Evolutionary conservation across 129 eudicot species (phyloP), one percentile per base, ranked within the genome.

Genomic region (Tagetes patula): DNA sequence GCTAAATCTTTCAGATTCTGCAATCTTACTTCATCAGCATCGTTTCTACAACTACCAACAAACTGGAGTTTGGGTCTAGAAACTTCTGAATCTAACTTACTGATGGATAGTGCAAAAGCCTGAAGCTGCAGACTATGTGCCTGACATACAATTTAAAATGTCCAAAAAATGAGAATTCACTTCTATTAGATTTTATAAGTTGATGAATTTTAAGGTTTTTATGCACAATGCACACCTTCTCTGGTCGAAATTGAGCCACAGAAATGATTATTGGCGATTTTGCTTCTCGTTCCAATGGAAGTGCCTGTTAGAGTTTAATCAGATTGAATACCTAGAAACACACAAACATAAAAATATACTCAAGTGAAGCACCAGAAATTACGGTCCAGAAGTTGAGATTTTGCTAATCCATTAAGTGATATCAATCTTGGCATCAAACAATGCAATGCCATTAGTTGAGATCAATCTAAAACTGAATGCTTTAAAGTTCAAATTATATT

Each of bases 211-310:
- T 7, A 65, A 70, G 50, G 64, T 46, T 52, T 69, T 68, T 46
- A 53, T 37, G 32, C 33, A 6, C 86, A 77, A 79, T 75, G 75
- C 84, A 60, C 82, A 90, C 99, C 97, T 94, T 90, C 89, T 94
- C 99, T 72, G 99, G 99, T 81, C 97, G 99, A 79, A 94, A 94
- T 77, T 94, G 99, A 73, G 99, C 91, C 80, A 88, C 99, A 36
- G 97, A 94, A 9, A 94, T 85, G 58, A 94, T 84, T 75, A 62
- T 82, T 56, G 88, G 84, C 3, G 87, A 76, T 8, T 48, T 37
- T 54, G 79, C 33, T 69, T 86, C 74, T 82, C 96, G 90, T 80
- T 90, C 91, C 55, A 94, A 62, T 56, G 99, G 96, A 78, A 94
- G 91, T 76, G 52, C 84, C 99, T 94, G 85, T 66, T 84, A 72